Evolutionary conservation across 1,139 yeast species (phyloP), one percentile per base, ranked within the genome.

Genomic region (Pneumocystis murina): DNA sequence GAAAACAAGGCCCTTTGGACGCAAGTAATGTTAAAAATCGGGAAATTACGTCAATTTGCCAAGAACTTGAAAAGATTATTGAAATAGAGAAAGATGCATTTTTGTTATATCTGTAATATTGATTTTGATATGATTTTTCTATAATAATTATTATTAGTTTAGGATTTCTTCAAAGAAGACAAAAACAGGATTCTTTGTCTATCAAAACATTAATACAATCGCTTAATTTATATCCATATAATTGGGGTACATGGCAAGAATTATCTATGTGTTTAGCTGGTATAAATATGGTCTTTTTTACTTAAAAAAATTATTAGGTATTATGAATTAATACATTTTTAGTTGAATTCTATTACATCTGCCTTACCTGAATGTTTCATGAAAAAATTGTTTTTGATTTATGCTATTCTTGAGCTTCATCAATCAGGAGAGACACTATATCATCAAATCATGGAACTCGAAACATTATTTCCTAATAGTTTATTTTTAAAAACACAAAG

Each of bases 171-270:
- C 59, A 61, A 10, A 38, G 63, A 14, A 64, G 59, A n/a, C 61
- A 61, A 33, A 58, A 48, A n/a, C 55, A 30, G 54, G 33, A 24
- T 5, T 55, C 62, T 24, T 54, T 48, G 14, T 66, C 64, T 12
- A 62, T 38, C 28, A 33, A 33, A 67, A 33, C 77, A 96, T 0
- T 73, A 87, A 4, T 78, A 87, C 1, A 79, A 62, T 86, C 96
- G 0, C 72, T 86, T 20, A 73, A 77, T 24, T 62, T 80, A 36
- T 89, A 85, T 69, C 96, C 97, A 0, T 87, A 80, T 72, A 92
- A 92, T 71, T 92, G 97, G 97, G 83, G 92, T 64, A 87, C 95
- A 66, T 94, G 97, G 97, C 80, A 81, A 67, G 97, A 92, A 71
- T 77, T 92, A 54, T 77, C 86, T 16, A 77, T 83, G 2, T 84